Evolutionary conservation across 2,329 filamentous ascomycete genomes (phyloP).

Genomic region (Xylariomycetidae sp.): DNA sequence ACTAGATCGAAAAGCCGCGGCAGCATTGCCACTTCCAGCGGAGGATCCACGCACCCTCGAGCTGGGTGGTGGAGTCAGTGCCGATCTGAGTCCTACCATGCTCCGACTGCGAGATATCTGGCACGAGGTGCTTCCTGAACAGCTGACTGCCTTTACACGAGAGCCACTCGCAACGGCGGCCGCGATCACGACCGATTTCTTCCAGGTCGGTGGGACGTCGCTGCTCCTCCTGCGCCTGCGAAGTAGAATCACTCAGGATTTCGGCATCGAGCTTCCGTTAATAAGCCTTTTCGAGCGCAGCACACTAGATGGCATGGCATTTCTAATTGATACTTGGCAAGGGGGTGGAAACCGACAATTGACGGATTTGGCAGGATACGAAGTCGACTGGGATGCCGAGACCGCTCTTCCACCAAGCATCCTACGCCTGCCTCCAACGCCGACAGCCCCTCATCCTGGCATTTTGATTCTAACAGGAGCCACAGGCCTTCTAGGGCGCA

Average conservation of each 20-base stretch:
- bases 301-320: conserved; percentile 1
- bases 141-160: no score
- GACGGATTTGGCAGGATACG: no score
- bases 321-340: no score
- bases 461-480: conserved; percentile 23
- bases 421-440: background rate
- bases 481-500: conserved; percentile 29
- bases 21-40: no score
- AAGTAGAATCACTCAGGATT: background rate
- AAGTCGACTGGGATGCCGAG: conserved; percentile 8
- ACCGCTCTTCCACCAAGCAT: background rate
- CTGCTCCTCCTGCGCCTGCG: conserved; percentile 6
- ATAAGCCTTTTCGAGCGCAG: background rate
- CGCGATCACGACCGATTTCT: conserved; percentile 9
- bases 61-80: no score
- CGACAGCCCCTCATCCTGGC: background rate
- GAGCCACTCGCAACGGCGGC: no score
- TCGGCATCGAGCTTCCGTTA: background rate
- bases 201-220: conserved; percentile 8
- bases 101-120: no score
- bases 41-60: no score
- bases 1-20: no score
- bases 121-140: no score
- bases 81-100: no score
- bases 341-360: no score